phyloP scores from a whole-genome alignment of 139 green algal genomes.

The Mesotaenium endlicherianum region DNA sequence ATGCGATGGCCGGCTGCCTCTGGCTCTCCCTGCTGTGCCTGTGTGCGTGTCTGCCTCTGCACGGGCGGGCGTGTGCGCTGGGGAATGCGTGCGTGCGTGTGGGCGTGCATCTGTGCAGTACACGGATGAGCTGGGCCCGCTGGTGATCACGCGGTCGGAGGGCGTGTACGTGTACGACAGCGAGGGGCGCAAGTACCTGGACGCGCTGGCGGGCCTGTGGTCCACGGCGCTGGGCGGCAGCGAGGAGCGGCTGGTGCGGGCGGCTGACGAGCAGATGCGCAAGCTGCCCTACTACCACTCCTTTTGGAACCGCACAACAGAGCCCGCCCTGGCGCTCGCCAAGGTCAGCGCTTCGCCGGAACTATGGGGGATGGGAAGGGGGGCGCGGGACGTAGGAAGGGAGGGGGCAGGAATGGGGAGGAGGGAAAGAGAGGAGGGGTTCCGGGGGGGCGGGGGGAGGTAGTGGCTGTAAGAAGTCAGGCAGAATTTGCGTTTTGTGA shows the following conservation, averaged over 20 bases:
- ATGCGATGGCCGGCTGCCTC: background rate
- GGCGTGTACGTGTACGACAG: slow-evolving; percentile 54
- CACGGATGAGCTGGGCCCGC: slow-evolving; percentile 14
- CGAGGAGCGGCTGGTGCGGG: slow-evolving; percentile 40
- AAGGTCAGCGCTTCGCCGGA: background rate
- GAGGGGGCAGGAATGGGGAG: background rate
- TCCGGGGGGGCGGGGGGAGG: background rate
- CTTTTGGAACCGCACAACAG: slow-evolving; percentile 57
- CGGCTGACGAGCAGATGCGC: slow-evolving; percentile 41
- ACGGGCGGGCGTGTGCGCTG: background rate
- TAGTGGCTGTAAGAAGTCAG: background rate
- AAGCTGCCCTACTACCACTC: slow-evolving; percentile 57
- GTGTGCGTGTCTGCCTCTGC: background rate
- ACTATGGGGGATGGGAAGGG: background rate
- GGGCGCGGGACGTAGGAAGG: background rate
- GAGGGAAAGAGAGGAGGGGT: background rate
- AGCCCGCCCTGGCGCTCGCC: slow-evolving; percentile 46
- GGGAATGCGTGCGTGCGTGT: too few species aligned
- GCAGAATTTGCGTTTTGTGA: background rate
- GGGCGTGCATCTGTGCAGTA: background rate
- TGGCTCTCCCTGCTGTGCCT: background rate
- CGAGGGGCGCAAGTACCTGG: slow-evolving; percentile 50
- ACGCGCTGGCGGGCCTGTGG: slow-evolving; percentile 57
- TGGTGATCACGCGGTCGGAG: slow-evolving; percentile 42
- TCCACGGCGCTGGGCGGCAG: slow-evolving; percentile 48